These are phyloP conservation scores for Solanum pennellii DNA, from an alignment of 257 asterid genomes.

Conservation along the genomic window DNA sequence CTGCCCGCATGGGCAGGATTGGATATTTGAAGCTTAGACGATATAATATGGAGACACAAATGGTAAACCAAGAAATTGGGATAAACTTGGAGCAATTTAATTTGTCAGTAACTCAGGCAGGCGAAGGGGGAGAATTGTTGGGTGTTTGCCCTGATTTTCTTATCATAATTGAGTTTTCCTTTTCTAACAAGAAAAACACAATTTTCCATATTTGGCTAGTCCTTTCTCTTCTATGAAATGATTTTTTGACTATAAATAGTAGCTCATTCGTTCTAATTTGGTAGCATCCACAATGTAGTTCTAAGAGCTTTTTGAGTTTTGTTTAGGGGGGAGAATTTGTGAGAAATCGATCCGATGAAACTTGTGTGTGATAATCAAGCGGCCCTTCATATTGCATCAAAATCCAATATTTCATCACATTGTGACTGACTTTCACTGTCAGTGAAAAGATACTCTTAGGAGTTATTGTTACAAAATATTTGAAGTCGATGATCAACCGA, in stretches of 20 bases:
- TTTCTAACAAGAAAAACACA: neutral
- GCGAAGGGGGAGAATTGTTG: neutral
- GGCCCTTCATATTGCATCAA: neutral
- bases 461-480: neutral
- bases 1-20: neutral
- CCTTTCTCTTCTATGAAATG: neutral
- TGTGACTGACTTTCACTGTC: neutral
- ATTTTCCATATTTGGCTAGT: neutral
- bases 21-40: neutral
- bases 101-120: neutral
- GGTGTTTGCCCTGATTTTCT: neutral
- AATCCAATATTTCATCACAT: neutral
- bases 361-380: neutral
- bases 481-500: neutral
- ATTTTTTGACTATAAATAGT: neutral
- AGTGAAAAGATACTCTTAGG: neutral
- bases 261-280: neutral
- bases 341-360: neutral
- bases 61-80: neutral
- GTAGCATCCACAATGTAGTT: neutral
- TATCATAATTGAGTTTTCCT: neutral
- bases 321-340: neutral
- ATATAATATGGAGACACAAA: neutral
- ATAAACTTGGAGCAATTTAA: neutral
- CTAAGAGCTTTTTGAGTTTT: neutral